Evolutionary conservation across 257 asterid genomes (phyloP), one percentile per base, ranked within the genome.

Genomic region (Pogostemon cablin): DNA sequence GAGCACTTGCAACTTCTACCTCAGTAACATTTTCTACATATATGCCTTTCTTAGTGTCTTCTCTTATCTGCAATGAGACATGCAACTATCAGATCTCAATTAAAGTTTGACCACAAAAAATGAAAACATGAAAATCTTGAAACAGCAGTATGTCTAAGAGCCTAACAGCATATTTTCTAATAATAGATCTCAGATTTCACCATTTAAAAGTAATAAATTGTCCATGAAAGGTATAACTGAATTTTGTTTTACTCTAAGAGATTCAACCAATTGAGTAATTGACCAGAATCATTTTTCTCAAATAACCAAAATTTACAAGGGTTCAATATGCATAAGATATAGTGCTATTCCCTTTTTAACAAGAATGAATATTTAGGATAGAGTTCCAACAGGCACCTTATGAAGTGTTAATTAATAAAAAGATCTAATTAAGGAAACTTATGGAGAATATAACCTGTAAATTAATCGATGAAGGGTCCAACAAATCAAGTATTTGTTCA

Each of bases 11-110:
- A 72, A 89, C 97, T 83, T 95, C 99, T 44, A 95, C 81, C 82
- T 95, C 98, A 7, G 82, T 95, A 54, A 89, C 86, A 85, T 91
- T 89, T 77, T 95, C 99, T 5, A 95, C 98, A 81, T 95, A 86
- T 76, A 95, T 84, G 76, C 99, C 99, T 80, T 91, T 95, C 79
- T 88, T 88, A 39, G 76, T 84, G 81, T 95, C 99, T 82, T 95
- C 99, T 77, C 99, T 84, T 50, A 95, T 86, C 98, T 91, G 86
- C 75, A 81, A 68, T 57, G 64, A 58, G 46, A 59, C 75, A 57
- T 72, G 32, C 55, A 71, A 63, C 73, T 52, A 47, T 66, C 48
- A 41, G 41, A 10, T 59, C 46, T 47, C 25, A 17, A 40, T 34
- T 53, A 65, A 56, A 35, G 15, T 25, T 72, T 52, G 3, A 44